These are phyloP conservation scores for Dactylis glomerata DNA, from an alignment of 176 grass and related monocot species.

Conservation along the genomic window DNA sequence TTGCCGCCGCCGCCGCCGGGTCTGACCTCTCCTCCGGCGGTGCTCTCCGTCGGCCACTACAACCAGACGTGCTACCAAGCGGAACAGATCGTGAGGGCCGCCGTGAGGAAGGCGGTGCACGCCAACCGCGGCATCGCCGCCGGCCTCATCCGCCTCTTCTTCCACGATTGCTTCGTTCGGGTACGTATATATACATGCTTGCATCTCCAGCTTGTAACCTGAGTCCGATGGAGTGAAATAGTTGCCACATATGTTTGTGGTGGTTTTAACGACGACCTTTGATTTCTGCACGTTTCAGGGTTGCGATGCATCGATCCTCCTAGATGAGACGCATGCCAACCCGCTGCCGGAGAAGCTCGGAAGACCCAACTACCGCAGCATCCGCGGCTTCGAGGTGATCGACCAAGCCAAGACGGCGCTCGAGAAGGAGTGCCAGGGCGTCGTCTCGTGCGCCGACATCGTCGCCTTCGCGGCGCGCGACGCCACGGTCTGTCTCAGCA, in stretches of 20 bases:
- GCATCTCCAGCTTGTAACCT: background rate
- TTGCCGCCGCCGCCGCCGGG: background rate
- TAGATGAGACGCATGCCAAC: background rate
- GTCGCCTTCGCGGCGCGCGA: conserved; percentile 42
- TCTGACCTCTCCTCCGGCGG: background rate
- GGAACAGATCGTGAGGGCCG: background rate
- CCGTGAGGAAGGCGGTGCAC: background rate
- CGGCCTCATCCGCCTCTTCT: conserved; percentile 44
- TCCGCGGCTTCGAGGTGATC: background rate
- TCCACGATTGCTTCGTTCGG: conserved; percentile 55
- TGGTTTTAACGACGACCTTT: background rate
- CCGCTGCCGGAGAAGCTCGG: conserved; percentile 29
- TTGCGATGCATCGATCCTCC: background rate
- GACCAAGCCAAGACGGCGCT: conserved; percentile 29
- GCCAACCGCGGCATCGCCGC: conserved; percentile 23
- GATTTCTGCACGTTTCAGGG: background rate
- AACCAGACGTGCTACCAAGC: conserved; percentile 25
- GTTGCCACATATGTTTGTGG: background rate
- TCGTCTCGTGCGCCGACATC: conserved; percentile 42
- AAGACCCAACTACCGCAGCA: conserved; percentile 8
- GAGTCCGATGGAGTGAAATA: background rate
- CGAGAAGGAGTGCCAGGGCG: background rate
- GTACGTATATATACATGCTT: background rate
- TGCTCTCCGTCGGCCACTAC: conserved; percentile 36
- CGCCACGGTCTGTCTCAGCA: conserved; percentile 17